A percentile compares a stretch with the other conserved stretches of the same genome.
phyloP scores from a whole-genome alignment of 2,329 filamentous ascomycete genomes.

The Talaromyces sp. region DNA sequence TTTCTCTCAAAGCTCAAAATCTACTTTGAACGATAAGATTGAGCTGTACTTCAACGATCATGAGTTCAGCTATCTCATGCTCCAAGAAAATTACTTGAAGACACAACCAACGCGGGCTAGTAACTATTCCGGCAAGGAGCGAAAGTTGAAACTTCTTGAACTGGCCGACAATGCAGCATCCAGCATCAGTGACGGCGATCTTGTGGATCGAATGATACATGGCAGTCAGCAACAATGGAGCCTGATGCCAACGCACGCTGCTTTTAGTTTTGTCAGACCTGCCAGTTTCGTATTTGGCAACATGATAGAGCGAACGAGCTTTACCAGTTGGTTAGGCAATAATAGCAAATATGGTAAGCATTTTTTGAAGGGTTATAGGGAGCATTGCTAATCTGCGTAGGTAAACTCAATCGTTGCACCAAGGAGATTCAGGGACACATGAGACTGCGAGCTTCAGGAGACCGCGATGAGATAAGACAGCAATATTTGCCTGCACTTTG shows the following conservation, averaged over 20 bases:
- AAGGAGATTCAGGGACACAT: slow-evolving; percentile 98
- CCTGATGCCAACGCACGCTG: slow-evolving; percentile 91
- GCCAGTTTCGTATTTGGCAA: slow-evolving; percentile 82
- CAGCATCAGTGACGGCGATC: slow-evolving; percentile 94
- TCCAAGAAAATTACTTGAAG: slow-evolving; percentile 94
- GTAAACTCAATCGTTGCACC: slow-evolving; percentile 69
- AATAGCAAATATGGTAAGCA: slow-evolving; percentile 76
- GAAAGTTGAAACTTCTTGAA: slow-evolving; percentile 77
- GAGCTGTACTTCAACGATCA: slow-evolving; percentile 99
- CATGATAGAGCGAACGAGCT: slow-evolving; percentile 65
- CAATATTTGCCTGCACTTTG: slow-evolving; percentile 89
- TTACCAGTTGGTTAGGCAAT: slow-evolving; percentile 91
- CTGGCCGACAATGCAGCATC: slow-evolving; percentile 82
- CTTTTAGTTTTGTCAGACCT: slow-evolving; percentile 91
- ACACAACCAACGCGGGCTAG: slow-evolving; percentile 68
- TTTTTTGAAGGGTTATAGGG: neutral
- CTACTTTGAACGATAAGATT: slow-evolving; percentile 93
- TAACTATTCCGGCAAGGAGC: slow-evolving; percentile 62
- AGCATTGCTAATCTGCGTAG: slow-evolving; percentile 28
- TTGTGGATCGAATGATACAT: slow-evolving; percentile 97
- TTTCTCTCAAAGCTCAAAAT: slow-evolving; percentile 76
- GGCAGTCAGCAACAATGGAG: slow-evolving; percentile 98
- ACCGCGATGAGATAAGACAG: slow-evolving; percentile 89
- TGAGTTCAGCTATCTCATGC: slow-evolving; percentile 94
- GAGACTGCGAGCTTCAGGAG: slow-evolving; percentile 83